phyloP scores from a whole-genome alignment of 345 rosid species.

The Eucalyptus sp. region DNA sequence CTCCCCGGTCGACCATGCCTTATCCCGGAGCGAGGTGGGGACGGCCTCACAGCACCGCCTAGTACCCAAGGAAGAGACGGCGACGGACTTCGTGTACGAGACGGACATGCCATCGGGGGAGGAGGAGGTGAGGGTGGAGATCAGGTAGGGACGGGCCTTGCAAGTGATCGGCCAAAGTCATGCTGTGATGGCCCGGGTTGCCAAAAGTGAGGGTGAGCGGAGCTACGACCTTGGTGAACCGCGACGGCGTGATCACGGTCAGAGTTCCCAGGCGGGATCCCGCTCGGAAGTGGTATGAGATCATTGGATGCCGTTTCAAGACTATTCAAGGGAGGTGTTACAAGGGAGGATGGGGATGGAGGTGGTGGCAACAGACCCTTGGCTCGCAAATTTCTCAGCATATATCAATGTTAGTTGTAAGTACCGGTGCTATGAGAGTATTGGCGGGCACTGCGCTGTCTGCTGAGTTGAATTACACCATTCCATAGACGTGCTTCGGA shows the following conservation, averaged over 20 bases:
- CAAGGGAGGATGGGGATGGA: neutral
- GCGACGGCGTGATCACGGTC: neutral
- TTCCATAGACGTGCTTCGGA: neutral
- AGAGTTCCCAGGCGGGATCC: neutral
- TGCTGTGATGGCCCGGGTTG: neutral
- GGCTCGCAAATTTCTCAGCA: neutral
- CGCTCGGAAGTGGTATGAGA: too few relatives aligned
- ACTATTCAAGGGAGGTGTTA: neutral
- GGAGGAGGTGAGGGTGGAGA: neutral
- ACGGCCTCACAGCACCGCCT: neutral
- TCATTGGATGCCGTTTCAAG: too few relatives aligned
- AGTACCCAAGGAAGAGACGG: neutral
- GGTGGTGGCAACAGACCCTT: neutral
- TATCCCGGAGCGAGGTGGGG: neutral
- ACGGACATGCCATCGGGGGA: neutral
- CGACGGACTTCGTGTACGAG: neutral
- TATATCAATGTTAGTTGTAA: fast-evolving
- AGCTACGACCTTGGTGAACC: neutral
- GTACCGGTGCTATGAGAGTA: neutral
- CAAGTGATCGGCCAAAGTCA: neutral
- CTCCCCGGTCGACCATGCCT: neutral
- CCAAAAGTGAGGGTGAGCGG: neutral
- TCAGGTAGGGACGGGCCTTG: neutral
- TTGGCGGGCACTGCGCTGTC: neutral
- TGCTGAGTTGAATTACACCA: neutral